These are phyloP conservation scores for Pythium pyrilobum DNA, from an alignment of 352 stramenopile species.

Conservation along the genomic window DNA sequence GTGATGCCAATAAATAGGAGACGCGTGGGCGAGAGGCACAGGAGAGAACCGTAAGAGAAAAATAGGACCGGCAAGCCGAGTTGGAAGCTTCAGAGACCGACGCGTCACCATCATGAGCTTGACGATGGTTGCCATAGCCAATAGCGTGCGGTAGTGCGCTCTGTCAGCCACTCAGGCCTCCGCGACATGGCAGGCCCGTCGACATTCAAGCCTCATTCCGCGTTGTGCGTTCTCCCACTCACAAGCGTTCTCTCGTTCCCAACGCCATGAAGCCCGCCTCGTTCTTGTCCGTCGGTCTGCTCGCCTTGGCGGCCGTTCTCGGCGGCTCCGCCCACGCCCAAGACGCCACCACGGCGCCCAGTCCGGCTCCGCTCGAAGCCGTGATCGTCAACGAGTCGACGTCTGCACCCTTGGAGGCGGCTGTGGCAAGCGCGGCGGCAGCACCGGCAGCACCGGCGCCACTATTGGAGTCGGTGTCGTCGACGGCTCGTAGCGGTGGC, in stretches of 20 bases:
- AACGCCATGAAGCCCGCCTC: constrained; percentile 1
- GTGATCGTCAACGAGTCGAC: not conserved
- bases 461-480: not conserved
- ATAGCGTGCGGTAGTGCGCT: not conserved
- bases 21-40: too few species aligned
- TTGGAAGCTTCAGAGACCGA: too few species aligned
- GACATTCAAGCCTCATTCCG: constrained; percentile 7
- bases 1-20: too few species aligned
- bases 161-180: not conserved
- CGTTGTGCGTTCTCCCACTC: constrained; percentile 10
- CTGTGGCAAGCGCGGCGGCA: not conserved
- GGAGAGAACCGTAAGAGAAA: too few species aligned
- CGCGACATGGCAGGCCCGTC: not conserved
- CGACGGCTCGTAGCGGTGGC: not conserved
- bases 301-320: not conserved
- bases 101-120: too few species aligned
- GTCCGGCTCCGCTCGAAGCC: not conserved
- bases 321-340: not conserved
- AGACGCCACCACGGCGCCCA: not conserved
- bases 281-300: not conserved
- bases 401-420: too few species aligned
- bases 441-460: not conserved
- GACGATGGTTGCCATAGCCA: not conserved
- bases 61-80: too few species aligned
- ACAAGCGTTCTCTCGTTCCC: not conserved